Evolutionary conservation across 495 filamentous ascomycete genomes (phyloP).

Genomic region (Hypoxylon trugodes): DNA sequence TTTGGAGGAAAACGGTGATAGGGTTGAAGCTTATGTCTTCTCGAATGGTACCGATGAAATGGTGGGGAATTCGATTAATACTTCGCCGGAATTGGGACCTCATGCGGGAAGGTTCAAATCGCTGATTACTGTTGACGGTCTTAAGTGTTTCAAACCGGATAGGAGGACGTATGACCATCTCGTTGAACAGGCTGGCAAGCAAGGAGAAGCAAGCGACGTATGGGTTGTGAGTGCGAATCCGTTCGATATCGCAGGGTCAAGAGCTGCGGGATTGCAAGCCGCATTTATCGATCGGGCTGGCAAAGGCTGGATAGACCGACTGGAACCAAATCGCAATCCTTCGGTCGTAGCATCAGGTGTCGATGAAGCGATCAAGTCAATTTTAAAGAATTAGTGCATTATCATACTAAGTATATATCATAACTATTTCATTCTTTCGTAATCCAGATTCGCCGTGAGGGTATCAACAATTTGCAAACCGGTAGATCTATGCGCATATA

Average conservation of each 20-base stretch:
- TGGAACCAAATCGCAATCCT: conserved; percentile 49
- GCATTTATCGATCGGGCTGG: conserved; percentile 74
- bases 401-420: background rate
- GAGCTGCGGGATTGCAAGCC: conserved; percentile 63
- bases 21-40: conserved; percentile 70
- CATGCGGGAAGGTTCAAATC: conserved; percentile 57
- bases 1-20: conserved; percentile 41
- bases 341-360: conserved; percentile 57
- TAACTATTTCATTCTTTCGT: conserved; percentile 18
- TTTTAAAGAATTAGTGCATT: conserved; percentile 41
- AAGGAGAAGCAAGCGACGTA: conserved; percentile 59
- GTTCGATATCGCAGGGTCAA: conserved; percentile 76
- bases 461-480: conserved; percentile 21
- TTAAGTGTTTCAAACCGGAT: conserved; percentile 73
- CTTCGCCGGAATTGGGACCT: conserved; percentile 63
- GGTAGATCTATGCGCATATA: background rate
- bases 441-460: conserved; percentile 7
- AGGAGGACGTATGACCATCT: conserved; percentile 70
- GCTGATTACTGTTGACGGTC: conserved; percentile 68
- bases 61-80: conserved; percentile 66
- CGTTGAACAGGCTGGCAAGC: conserved; percentile 59
- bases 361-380: conserved; percentile 56
- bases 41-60: conserved; percentile 76
- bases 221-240: conserved; percentile 83
- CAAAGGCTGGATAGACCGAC: conserved; percentile 60